Conservation (phyloP, 2,329 filamentous ascomycete species). For the Cladophialophora psammophila region DNA sequence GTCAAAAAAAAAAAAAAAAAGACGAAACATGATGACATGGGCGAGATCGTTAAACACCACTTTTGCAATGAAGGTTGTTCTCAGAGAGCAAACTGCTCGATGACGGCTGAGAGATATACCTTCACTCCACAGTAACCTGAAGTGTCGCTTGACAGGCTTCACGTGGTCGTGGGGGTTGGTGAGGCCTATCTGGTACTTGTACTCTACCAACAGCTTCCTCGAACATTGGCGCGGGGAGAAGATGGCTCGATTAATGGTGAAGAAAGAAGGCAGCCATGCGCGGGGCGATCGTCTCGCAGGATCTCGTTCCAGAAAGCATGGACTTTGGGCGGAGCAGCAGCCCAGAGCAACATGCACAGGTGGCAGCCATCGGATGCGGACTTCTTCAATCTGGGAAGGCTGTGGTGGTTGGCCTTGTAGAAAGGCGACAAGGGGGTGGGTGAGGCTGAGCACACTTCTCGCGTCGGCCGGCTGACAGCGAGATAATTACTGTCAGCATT, state of each 20-base stretch:
- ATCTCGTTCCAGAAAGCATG: constrained; percentile 8
- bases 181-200: constrained; percentile 1
- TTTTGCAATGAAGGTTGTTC: background rate
- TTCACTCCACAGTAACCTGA: constrained; percentile 3
- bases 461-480: too few species aligned
- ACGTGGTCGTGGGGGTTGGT: background rate
- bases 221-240: background rate
- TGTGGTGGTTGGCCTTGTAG: constrained; percentile 16
- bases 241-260: constrained; percentile 10
- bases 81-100: background rate
- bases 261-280: constrained; percentile 9
- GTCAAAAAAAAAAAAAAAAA: background rate
- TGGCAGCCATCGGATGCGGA: constrained; percentile 5
- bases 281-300: constrained; percentile 6
- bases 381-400: constrained; percentile 3
- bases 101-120: background rate
- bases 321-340: constrained; percentile 4
- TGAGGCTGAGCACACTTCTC: too few species aligned
- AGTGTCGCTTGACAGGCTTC: constrained; percentile 5
- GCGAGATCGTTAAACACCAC: background rate
- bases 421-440: constrained; percentile 3
- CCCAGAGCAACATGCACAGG: constrained; percentile 8
- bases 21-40: background rate
- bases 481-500: background rate
- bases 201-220: constrained; percentile 8